phyloP scores from a whole-genome alignment of 2,329 filamentous ascomycete species.

The Emmonsia crescens region DNA sequence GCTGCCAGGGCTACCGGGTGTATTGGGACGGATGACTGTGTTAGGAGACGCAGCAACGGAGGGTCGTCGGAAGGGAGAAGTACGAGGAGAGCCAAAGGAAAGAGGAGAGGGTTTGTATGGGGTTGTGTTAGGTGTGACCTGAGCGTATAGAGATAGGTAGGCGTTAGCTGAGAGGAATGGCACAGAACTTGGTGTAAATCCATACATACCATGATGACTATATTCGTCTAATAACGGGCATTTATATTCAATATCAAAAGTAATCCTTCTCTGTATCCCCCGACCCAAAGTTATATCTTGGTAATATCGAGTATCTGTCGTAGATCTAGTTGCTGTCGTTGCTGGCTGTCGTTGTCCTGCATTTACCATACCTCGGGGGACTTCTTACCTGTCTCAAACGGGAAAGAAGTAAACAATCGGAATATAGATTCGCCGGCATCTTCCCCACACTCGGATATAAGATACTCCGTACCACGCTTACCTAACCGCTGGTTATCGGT shows the following conservation, averaged over 20 bases:
- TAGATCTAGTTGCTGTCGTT: neutral
- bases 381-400: conserved; percentile 1
- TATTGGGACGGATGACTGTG: conserved; percentile 39
- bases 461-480: conserved; percentile 3
- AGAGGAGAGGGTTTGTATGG: conserved; percentile 62
- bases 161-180: neutral
- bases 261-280: neutral
- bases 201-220: neutral
- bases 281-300: neutral
- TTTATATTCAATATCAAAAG: neutral
- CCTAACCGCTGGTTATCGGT: neutral
- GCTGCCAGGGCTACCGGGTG: conserved; percentile 38
- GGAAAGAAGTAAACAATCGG: conserved; percentile 12
- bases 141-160: conserved; percentile 4
- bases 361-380: too few species aligned
- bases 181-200: neutral
- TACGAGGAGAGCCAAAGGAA: conserved; percentile 59
- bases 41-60: conserved; percentile 43
- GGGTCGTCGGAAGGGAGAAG: conserved; percentile 57
- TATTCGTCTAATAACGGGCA: neutral
- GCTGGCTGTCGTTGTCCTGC: neutral
- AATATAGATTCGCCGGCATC: conserved; percentile 5
- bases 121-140: conserved; percentile 43
- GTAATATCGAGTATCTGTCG: neutral
- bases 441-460: neutral